These are phyloP conservation scores for Ocimum tenuiflorum DNA, from an alignment of 257 asterid species.

Conservation along the genomic window DNA sequence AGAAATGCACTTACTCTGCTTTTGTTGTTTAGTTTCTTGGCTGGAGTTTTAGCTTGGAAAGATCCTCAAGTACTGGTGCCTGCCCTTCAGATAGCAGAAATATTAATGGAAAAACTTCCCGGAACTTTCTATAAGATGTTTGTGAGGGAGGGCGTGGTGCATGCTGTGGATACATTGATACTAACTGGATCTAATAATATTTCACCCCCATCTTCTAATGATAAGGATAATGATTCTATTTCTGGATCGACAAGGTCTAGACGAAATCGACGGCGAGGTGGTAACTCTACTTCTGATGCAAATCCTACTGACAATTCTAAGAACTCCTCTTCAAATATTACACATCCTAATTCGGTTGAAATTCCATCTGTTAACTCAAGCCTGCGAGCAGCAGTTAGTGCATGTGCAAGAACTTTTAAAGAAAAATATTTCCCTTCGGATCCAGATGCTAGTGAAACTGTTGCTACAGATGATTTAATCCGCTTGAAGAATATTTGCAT, in stretches of 20 bases:
- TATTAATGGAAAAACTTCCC: conserved; percentile 95
- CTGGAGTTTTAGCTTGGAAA: conserved; percentile 99
- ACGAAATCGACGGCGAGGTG: conserved; percentile 70
- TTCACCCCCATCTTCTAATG: conserved; percentile 48
- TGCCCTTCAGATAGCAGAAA: conserved; percentile 92
- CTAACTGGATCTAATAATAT: conserved; percentile 42
- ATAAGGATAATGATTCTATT: conserved; percentile 78
- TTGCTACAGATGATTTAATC: conserved; percentile 76
- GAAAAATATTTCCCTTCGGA: conserved; percentile 80
- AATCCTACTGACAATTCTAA: conserved; percentile 49
- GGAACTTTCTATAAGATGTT: conserved; percentile 83
- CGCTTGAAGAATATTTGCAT: conserved; percentile 72
- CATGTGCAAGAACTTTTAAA: conserved; percentile 76
- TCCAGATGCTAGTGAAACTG: conserved; percentile 57
- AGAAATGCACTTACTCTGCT: conserved; percentile 17
- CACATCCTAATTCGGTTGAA: conserved; percentile 51
- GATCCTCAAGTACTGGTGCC: conserved; percentile 97
- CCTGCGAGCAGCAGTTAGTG: conserved; percentile 69
- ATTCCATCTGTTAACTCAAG: conserved; percentile 48
- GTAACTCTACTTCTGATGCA: conserved; percentile 49
- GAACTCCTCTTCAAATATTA: conserved; percentile 34
- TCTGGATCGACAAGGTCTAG: conserved; percentile 78
- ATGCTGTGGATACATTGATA: conserved; percentile 79
- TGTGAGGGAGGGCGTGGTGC: conserved; percentile 92
- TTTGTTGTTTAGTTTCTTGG: conserved; percentile 60